Evolutionary conservation across 106 monocot genomes (phyloP).

Genomic region (Apostasia ramifera): DNA sequence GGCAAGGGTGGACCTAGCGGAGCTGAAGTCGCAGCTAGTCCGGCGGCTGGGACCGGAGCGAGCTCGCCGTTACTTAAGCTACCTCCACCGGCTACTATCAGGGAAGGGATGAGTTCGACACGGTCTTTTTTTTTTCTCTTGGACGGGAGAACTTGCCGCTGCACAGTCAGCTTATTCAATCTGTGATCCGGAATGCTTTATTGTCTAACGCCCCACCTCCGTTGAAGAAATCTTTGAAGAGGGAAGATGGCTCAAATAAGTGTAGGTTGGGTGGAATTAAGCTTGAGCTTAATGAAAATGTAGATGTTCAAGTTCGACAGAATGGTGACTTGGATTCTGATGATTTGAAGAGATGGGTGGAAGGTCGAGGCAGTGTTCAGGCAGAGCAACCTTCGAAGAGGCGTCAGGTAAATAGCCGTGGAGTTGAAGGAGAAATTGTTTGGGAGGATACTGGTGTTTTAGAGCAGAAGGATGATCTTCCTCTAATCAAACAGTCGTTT

Average conservation of each 20-base stretch:
- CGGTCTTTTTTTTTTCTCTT: conserved; percentile 34
- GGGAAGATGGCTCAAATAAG: conserved; percentile 12
- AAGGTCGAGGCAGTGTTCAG: conserved; percentile 9
- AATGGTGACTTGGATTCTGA: conserved; percentile 26
- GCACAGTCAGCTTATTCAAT: conserved; percentile 51
- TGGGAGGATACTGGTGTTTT: conserved; percentile 11
- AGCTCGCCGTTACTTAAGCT: conserved; percentile 33
- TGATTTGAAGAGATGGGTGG: conserved; percentile 36
- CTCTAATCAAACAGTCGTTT: conserved; percentile 19
- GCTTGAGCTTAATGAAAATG: conserved; percentile 45
- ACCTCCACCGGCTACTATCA: conserved; percentile 31
- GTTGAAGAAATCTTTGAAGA: neutral
- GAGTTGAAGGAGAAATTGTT: conserved; percentile 3
- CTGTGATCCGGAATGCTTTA: conserved; percentile 49
- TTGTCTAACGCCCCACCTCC: conserved; percentile 31
- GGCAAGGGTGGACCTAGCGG: conserved; percentile 33
- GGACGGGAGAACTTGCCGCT: conserved; percentile 41
- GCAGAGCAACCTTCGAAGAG: conserved; percentile 27
- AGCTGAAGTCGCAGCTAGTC: conserved; percentile 37
- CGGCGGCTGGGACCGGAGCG: conserved; percentile 29
- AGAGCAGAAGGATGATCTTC: conserved; percentile 11
- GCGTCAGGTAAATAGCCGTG: conserved; percentile 12
- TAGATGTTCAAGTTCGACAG: conserved; percentile 17
- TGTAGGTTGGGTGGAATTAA: conserved; percentile 23
- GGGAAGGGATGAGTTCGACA: conserved; percentile 45